Percentiles rank a stretch among this genome's conserved stretches.
Conservation (phyloP, 352 stramenopile species). For the Globisporangium cylindrosporum region DNA sequence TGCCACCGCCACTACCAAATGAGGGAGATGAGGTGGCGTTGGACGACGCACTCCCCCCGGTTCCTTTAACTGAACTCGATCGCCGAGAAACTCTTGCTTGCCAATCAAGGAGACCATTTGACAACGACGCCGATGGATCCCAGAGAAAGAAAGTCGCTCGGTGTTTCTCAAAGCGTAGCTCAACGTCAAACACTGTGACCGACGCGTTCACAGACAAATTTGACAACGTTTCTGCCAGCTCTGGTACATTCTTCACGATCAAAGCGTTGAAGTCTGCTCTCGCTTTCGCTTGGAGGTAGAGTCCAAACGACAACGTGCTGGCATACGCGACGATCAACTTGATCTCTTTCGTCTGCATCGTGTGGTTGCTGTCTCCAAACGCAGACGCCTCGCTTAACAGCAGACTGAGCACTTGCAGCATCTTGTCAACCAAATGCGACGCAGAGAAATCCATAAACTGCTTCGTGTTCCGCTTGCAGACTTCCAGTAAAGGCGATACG, state of each 20-base stretch:
- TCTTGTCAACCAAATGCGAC: constrained; percentile 42
- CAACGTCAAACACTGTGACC: constrained; percentile 41
- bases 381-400: constrained; percentile 35
- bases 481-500: constrained; percentile 41
- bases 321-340: constrained; percentile 40
- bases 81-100: constrained; percentile 24
- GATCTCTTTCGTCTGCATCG: constrained; percentile 20
- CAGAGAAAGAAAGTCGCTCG: constrained; percentile 29
- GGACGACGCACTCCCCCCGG: not conserved
- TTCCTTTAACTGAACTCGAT: constrained; percentile 18
- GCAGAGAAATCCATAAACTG: constrained; percentile 40
- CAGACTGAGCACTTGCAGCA: constrained; percentile 35
- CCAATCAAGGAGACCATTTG: constrained; percentile 26
- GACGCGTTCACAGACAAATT: constrained; percentile 18
- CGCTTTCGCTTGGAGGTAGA: constrained; percentile 27
- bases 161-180: constrained; percentile 32
- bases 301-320: constrained; percentile 29
- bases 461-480: constrained; percentile 47
- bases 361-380: constrained; percentile 15
- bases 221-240: constrained; percentile 21
- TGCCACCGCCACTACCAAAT: not conserved
- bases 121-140: constrained; percentile 11
- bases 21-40: not conserved
- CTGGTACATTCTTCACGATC: constrained; percentile 26
- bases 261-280: constrained; percentile 29